Conservation (phyloP, 148 eudicot genomes). For the Persicaria tinctoria region DNA sequence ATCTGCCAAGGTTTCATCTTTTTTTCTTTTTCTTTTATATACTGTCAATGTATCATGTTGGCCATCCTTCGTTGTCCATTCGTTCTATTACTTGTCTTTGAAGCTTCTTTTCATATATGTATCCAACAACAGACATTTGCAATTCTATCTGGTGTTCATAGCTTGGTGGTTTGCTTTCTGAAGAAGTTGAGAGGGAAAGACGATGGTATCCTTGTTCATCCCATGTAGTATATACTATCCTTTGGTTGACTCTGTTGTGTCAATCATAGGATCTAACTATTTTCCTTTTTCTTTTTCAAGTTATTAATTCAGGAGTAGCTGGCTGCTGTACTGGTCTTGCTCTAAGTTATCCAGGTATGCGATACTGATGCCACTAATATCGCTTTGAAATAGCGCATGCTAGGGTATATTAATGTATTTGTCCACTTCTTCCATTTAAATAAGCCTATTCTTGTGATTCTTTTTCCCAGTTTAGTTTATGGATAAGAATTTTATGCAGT, state of each 20-base stretch:
- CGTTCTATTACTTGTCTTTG: not conserved
- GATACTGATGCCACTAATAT: not conserved
- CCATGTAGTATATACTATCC: not conserved
- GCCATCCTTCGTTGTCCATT: not conserved
- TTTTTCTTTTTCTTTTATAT: too few relatives aligned
- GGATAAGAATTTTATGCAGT: not conserved
- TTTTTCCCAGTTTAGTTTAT: not conserved
- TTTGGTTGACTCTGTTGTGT: not conserved
- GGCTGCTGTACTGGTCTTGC: slow-evolving; percentile 98
- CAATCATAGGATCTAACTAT: not conserved
- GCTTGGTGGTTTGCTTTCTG: slow-evolving; percentile 78
- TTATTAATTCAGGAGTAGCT: slow-evolving; percentile 84
- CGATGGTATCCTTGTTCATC: slow-evolving; percentile 41
- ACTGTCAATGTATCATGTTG: too few relatives aligned
- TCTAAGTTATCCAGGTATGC: slow-evolving; percentile 73
- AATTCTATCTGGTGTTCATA: slow-evolving; percentile 72
- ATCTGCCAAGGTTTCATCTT: slow-evolving; percentile 61
- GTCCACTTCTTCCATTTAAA: too few relatives aligned
- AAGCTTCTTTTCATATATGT: slow-evolving; percentile 10
- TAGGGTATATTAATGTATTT: too few relatives aligned
- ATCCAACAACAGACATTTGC: slow-evolving; percentile 69
- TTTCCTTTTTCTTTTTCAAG: slow-evolving; percentile 28
- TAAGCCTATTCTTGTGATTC: too few relatives aligned
- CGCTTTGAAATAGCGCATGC: too few relatives aligned
- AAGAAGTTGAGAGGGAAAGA: slow-evolving; percentile 90